A percentile compares a stretch with the other conserved stretches of the same genome.
These are phyloP conservation scores for Paraphysoderma sedebokerense DNA, from an alignment of 371 early-diverging fungal species.

Conservation along the genomic window DNA sequence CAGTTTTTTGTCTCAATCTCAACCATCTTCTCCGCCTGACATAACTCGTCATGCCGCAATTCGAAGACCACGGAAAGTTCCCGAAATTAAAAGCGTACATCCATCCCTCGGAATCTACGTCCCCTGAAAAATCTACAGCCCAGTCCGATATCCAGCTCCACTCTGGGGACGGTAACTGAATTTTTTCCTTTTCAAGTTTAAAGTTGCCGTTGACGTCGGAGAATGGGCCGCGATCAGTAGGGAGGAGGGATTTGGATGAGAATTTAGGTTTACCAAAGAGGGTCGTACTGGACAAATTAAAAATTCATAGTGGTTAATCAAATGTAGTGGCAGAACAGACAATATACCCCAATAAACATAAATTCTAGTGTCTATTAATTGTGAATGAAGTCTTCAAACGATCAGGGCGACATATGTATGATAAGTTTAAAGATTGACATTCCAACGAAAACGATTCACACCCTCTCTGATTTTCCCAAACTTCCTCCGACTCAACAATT, in stretches of 20 bases:
- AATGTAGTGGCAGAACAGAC: too few relatives aligned
- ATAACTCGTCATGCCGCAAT: neutral
- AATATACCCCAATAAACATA: too few relatives aligned
- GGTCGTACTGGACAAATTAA: neutral
- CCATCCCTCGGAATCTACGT: neutral
- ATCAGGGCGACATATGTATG: too few relatives aligned
- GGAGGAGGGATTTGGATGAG: neutral
- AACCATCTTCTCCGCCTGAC: neutral
- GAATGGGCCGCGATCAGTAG: neutral
- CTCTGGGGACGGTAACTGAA: neutral
- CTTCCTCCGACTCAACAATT: constrained; percentile 1
- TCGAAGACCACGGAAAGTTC: neutral
- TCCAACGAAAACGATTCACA: neutral
- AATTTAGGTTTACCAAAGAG: neutral
- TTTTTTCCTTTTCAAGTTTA: neutral
- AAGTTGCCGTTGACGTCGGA: neutral
- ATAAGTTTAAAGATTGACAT: neutral
- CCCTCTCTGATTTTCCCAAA: constrained; percentile 2
- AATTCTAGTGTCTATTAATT: too few relatives aligned
- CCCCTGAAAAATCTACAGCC: neutral
- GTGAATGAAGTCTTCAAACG: too few relatives aligned
- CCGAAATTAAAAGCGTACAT: neutral
- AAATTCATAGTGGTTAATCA: neutral
- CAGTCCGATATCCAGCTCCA: neutral
- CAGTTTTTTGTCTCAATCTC: neutral